phyloP scores from a whole-genome alignment of 352 stramenopile species.

The Thalassiosira mediterranea region DNA sequence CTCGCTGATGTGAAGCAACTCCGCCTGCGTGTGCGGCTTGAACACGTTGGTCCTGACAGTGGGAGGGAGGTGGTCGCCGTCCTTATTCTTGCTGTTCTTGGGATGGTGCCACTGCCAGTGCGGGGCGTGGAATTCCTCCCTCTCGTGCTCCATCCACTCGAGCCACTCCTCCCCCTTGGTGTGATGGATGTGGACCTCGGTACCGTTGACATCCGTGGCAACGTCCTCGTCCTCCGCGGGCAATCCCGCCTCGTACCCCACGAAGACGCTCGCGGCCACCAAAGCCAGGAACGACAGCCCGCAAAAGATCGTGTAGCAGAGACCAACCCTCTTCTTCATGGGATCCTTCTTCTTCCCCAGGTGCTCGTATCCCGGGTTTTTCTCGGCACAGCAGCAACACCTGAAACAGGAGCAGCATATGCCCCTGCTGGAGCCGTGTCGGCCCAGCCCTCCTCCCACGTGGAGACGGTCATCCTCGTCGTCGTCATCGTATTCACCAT shows the following conservation, averaged over 20 bases:
- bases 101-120: not conserved
- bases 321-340: not conserved
- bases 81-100: not conserved
- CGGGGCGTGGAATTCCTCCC: conserved; percentile 16
- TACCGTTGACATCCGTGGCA: not conserved
- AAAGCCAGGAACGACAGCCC: conserved; percentile 2
- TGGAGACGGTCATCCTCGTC: conserved; percentile 12
- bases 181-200: not conserved
- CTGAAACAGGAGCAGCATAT: conserved; percentile 3
- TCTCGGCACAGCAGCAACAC: conserved; percentile 8
- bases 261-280: conserved; percentile 12
- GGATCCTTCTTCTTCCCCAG: not conserved
- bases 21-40: conserved; percentile 1
- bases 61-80: not conserved
- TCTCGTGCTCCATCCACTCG: conserved; percentile 28
- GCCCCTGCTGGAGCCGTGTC: conserved; percentile 9
- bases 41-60: not conserved
- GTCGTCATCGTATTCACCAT: not conserved
- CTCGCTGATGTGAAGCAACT: conserved; percentile 28
- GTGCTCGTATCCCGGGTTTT: too few species aligned
- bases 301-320: conserved; percentile 2
- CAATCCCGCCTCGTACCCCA: conserved; percentile 38
- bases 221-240: conserved; percentile 10
- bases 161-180: conserved; percentile 47
- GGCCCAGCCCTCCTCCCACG: conserved; percentile 30